Evolutionary conservation across 495 filamentous ascomycete species (phyloP).

Genomic region (Penicillium antarcticum): DNA sequence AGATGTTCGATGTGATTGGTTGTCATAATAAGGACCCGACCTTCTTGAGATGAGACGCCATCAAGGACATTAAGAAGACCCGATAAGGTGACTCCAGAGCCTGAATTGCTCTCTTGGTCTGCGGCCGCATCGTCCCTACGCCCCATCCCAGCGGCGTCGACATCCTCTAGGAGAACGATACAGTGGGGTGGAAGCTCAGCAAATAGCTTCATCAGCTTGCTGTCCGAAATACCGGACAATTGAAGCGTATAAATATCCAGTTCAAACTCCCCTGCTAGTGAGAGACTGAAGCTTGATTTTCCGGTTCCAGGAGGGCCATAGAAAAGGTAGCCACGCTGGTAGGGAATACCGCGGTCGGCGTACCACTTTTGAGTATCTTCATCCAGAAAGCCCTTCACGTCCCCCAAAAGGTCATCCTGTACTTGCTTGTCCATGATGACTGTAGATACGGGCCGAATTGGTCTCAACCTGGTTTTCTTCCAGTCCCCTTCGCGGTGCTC

Average conservation of each 20-base stretch:
- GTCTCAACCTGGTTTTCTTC: conserved; percentile 33
- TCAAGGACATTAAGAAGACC: conserved; percentile 69
- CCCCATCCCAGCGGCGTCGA: conserved; percentile 54
- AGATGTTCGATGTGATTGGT: conserved; percentile 65
- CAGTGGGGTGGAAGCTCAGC: conserved; percentile 56
- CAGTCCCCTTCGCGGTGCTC: conserved; percentile 9
- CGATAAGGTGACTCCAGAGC: conserved; percentile 44
- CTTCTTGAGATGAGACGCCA: conserved; percentile 62
- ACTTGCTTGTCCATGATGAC: conserved; percentile 68
- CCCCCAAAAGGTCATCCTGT: conserved; percentile 61
- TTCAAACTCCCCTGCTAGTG: conserved; percentile 57
- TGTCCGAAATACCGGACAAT: conserved; percentile 26
- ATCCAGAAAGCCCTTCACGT: conserved; percentile 79
- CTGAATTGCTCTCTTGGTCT: conserved; percentile 7
- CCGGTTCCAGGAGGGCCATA: conserved; percentile 35
- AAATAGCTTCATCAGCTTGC: conserved; percentile 43
- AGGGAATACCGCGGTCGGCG: conserved; percentile 52
- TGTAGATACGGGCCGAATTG: conserved; percentile 67
- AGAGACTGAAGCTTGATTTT: conserved; percentile 42
- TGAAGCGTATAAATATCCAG: conserved; percentile 60
- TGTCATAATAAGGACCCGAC: conserved; percentile 68
- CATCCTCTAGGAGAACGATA: conserved; percentile 65
- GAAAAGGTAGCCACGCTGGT: conserved; percentile 35
- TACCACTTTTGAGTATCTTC: conserved; percentile 67
- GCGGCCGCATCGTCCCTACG: background rate